phyloP scores from a whole-genome alignment of 441 rosid species.

The Kokia cookei region DNA sequence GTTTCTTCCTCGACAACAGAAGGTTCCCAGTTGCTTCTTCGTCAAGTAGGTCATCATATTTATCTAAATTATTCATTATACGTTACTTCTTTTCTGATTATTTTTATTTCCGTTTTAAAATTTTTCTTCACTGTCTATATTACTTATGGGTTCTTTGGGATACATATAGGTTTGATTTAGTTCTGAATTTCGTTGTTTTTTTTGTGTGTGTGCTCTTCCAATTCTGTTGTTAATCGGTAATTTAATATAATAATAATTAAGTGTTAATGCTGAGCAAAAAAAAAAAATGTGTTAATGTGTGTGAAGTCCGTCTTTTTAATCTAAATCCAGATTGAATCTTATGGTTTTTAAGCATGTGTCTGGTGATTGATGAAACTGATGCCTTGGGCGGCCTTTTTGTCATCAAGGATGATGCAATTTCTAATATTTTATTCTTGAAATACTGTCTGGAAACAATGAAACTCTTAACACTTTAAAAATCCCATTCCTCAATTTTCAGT shows the following conservation, averaged over 20 bases:
- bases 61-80: background rate
- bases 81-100: background rate
- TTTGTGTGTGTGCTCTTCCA: background rate
- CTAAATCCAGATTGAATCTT: background rate
- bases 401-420: background rate
- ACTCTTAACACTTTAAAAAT: background rate
- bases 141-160: background rate
- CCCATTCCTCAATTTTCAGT: background rate
- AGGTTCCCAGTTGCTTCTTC: conserved; percentile 9
- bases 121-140: background rate
- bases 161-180: background rate
- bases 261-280: background rate
- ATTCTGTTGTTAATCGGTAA: background rate
- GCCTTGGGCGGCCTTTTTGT: background rate
- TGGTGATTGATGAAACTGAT: background rate
- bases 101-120: background rate
- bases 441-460: background rate
- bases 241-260: background rate
- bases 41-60: conserved; percentile 19
- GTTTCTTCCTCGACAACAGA: conserved; percentile 17
- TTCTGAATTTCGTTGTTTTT: background rate
- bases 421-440: background rate
- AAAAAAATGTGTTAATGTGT: background rate
- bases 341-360: background rate
- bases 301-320: background rate